Evolutionary conservation across 306 rosid species (phyloP).

Genomic region (Cicer judaicum): DNA sequence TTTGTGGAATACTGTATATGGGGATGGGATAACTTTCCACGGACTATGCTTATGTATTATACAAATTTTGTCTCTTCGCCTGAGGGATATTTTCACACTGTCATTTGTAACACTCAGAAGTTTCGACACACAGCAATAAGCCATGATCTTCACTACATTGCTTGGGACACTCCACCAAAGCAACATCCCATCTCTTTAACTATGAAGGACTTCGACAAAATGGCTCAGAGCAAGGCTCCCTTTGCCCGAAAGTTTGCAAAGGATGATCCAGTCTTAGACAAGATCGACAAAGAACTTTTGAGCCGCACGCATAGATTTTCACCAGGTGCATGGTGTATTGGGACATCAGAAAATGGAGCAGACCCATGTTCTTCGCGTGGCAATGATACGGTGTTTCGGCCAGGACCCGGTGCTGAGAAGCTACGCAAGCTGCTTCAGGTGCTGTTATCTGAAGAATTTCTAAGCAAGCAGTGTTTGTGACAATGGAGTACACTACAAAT

Average conservation of each 20-base stretch:
- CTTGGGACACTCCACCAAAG: constrained; percentile 99
- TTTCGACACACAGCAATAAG: constrained; percentile 68
- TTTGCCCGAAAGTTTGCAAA: constrained; percentile 89
- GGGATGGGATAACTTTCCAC: constrained; percentile 98
- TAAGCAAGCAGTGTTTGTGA: constrained; percentile 74
- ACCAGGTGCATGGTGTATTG: constrained; percentile 88
- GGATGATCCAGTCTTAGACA: constrained; percentile 80
- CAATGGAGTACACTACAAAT: constrained; percentile 31
- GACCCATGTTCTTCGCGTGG: constrained; percentile 82
- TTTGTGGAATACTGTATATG: constrained; percentile 89
- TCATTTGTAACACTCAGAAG: constrained; percentile 76
- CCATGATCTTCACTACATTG: constrained; percentile 99
- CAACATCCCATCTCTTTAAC: constrained; percentile 83
- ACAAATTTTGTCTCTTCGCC: constrained; percentile 92
- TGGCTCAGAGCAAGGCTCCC: constrained; percentile 85
- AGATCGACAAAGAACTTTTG: constrained; percentile 84
- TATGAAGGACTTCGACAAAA: constrained; percentile 76
- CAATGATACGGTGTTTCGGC: constrained; percentile 68
- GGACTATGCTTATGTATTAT: constrained; percentile 87
- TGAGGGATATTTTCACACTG: constrained; percentile 89
- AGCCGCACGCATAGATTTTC: constrained; percentile 73
- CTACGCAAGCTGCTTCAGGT: constrained; percentile 62
- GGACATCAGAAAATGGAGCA: constrained; percentile 62
- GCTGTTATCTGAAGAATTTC: constrained; percentile 67
- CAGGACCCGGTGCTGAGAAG: constrained; percentile 86